phyloP scores from a whole-genome alignment of 2,329 filamentous ascomycete genomes.

The Cladorrhinum sp. region DNA sequence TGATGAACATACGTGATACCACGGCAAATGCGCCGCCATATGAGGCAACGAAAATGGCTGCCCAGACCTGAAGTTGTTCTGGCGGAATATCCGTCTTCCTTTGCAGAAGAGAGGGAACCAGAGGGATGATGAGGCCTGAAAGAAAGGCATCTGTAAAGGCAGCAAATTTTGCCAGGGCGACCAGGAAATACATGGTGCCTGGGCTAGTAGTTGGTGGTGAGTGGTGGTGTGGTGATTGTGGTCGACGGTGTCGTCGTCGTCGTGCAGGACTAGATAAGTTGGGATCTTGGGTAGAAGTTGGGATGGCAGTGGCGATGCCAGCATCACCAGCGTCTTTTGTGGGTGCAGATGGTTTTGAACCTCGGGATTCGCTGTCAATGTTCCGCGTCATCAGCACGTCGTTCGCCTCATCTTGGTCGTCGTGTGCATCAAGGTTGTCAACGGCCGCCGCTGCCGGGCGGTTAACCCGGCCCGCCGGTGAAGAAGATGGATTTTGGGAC shows the following conservation, averaged over 20 bases:
- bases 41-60: conserved; percentile 23
- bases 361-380: background rate
- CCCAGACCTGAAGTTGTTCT: conserved; percentile 27
- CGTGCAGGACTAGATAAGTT: background rate
- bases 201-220: background rate
- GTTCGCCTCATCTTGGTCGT: background rate
- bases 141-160: conserved; percentile 18
- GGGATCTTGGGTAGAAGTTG: background rate
- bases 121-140: conserved; percentile 20
- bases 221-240: background rate
- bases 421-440: background rate
- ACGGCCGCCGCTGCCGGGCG: background rate
- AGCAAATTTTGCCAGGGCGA: conserved; percentile 17
- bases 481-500: background rate
- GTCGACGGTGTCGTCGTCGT: background rate
- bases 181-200: conserved; percentile 10
- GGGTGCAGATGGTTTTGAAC: background rate
- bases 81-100: conserved; percentile 13
- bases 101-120: conserved; percentile 24
- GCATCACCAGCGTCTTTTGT: conserved; percentile 1
- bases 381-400: conserved; percentile 1
- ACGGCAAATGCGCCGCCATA: conserved; percentile 26
- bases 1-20: conserved; percentile 23
- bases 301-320: conserved; percentile 7
- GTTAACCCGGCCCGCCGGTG: background rate